Evolutionary conservation across 1,284 basidiomycete species (phyloP), one percentile per base, ranked within the genome.

Genomic region (Ustilago nuda): DNA sequence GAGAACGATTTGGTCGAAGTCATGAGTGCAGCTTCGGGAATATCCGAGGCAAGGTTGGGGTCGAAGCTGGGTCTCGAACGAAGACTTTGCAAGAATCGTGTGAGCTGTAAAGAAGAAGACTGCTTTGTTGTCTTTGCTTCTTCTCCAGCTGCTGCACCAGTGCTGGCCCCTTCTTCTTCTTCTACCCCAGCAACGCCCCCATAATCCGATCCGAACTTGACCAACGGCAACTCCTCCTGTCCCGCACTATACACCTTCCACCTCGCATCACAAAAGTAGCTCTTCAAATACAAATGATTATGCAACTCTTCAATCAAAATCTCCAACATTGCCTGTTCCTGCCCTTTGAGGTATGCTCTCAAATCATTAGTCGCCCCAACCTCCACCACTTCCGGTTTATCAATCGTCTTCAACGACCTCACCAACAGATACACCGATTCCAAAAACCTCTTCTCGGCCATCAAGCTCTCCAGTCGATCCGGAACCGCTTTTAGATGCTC

Each of bases 261-360:
- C 52, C 96, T 90, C 9, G 91, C 90, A 78, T 99, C 96, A 84
- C 93, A 96, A 91, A 95, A 98, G 86, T 94, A 95, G 8, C 92
- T 94, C 85, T 97, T 98, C 66, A 99, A 90, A 86, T 98, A 99
- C n/a, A 99, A 87, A 86, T 99, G 97, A 81, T 92, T 95, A 85
- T 99, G 95, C 30, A 99, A 89, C 84, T 99, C 97, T 78, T 99
- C 97, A 17, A 97, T 89, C 59, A 99, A 87, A 65, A 99, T 97
- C 75, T 99, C 84, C 50, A 85, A 77, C 66, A 85, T 82, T 8
- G 80, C 71, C 13, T 79, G 79, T 88, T 98, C 95, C 87, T 99
- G 97, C 11, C 91, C 89, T 37, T 89, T 88, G 50, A 98, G 89
- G 87, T 98, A 99, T 72, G 90, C 90, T 69, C 95, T 89, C 55